Evolutionary conservation across 2,329 filamentous ascomycete genomes (phyloP).

Genomic region (Sporothrix sp.): DNA sequence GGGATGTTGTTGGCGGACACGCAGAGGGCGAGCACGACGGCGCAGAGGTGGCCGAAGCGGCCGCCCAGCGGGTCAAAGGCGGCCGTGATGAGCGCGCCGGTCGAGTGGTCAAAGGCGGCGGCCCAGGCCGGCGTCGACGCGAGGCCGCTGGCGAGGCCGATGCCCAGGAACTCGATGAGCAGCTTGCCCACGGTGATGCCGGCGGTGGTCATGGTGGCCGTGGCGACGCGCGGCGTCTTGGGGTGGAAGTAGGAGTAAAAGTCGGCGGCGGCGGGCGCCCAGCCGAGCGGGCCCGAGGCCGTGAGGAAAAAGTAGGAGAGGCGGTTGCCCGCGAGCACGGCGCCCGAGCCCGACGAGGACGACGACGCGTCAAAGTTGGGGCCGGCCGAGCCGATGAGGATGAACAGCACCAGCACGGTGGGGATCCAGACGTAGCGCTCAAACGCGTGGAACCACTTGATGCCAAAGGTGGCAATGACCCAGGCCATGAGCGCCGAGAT

Average conservation of each 20-base stretch:
- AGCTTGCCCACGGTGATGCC: conserved; percentile 50
- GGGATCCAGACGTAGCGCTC: conserved; percentile 58
- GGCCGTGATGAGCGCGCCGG: conserved; percentile 55
- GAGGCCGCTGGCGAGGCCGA: conserved; percentile 52
- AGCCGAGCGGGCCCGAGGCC: conserved; percentile 54
- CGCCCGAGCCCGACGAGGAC: conserved; percentile 38
- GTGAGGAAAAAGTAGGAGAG: conserved; percentile 63
- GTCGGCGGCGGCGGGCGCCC: conserved; percentile 53
- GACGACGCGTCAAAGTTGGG: conserved; percentile 47
- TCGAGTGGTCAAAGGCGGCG: conserved; percentile 45
- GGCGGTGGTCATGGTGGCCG: conserved; percentile 47
- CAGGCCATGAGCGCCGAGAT: conserved; percentile 54
- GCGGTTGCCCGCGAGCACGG: conserved; percentile 45
- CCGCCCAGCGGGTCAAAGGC: conserved; percentile 47
- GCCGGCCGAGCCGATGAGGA: conserved; percentile 52
- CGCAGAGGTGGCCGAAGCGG: conserved; percentile 60
- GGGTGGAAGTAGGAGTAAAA: conserved; percentile 48
- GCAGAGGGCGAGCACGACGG: conserved; percentile 53
- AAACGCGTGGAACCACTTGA: conserved; percentile 57
- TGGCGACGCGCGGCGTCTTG: conserved; percentile 20
- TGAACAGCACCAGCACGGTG: conserved; percentile 49
- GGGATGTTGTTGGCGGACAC: conserved; percentile 57
- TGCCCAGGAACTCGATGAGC: conserved; percentile 51
- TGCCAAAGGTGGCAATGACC: conserved; percentile 57
- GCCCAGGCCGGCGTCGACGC: conserved; percentile 42